Base-by-base conservation (phyloP, 768 basidiomycete genomes). In the Pleurotus eryngii region DNA sequence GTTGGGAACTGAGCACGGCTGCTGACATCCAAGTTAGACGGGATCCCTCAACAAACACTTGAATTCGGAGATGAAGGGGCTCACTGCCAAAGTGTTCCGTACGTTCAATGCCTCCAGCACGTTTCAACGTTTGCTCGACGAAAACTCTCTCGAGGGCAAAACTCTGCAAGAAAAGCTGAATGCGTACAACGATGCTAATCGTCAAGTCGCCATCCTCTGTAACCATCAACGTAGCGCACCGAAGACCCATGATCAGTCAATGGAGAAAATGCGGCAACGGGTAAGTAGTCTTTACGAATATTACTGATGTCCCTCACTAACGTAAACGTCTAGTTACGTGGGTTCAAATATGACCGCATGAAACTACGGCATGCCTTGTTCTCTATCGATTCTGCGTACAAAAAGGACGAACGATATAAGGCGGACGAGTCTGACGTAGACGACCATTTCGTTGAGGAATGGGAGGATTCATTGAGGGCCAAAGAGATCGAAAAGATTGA, bases 1-100 rank as follows among this genome's bases (percentile, higher is more conserved):
- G 37, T 35, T 49, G 62, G 60, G 37, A 27, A 53, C 43, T 47
- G 38, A 47, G 59, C 24, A 17, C 45, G 11, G 4, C 24, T 39
- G 15, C 51, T 60, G 40, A 48, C 42, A 55, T 27, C 43, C 51
- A 46, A 20, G 49, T 59, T 70, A 97, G 92, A 93, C 97, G 2
- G 76, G 81, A 5, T 77, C 79, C 6, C 74, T 99, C 58, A 99
- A 99, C 76, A 95, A 95, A 69, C 94, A 98, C 71, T 79, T 99
- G 59, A 84, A 83, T 46, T 84, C 82, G 26, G 94, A 96, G 70
- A 99, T 98, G 97, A 92, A 95, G 60, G 97, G 97, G 15, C 81
- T 99, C 24, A 96, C 97, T 0, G 97, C 97, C 57, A 99, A 99
- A 71, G 97, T 99, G 24, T 99, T 99, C 81, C 96, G 97, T 93